These are phyloP conservation scores for Leccinum ochraceum DNA, from an alignment of 768 basidiomycete species.

Conservation along the genomic window DNA sequence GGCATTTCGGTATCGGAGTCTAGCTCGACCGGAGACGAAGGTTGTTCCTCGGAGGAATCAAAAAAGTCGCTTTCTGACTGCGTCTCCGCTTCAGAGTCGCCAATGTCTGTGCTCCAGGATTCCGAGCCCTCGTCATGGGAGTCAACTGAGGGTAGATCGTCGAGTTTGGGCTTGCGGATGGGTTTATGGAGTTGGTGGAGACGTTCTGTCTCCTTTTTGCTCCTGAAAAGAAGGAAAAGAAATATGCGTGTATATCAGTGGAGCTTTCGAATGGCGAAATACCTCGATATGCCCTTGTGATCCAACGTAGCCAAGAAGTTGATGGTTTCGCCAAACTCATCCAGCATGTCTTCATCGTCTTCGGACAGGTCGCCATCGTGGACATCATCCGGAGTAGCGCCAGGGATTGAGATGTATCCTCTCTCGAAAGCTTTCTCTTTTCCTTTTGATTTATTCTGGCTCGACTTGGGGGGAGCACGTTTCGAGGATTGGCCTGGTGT, in stretches of 20 bases:
- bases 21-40: slow-evolving; percentile 9
- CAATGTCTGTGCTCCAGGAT: slow-evolving; percentile 48
- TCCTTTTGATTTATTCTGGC: slow-evolving; percentile 42
- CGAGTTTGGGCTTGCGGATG: slow-evolving; percentile 42
- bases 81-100: slow-evolving; percentile 32
- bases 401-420: slow-evolving; percentile 63
- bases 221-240: slow-evolving; percentile 47
- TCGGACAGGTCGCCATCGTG: slow-evolving; percentile 57
- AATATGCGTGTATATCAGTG: neutral
- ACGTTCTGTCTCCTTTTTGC: slow-evolving; percentile 78
- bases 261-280: slow-evolving; percentile 23
- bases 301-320: slow-evolving; percentile 75
- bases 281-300: slow-evolving; percentile 80
- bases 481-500: slow-evolving; percentile 29
- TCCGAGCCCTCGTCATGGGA: slow-evolving; percentile 64
- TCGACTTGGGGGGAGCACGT: slow-evolving; percentile 18
- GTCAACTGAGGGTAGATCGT: slow-evolving; percentile 69
- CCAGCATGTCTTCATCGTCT: slow-evolving; percentile 65
- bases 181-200: slow-evolving; percentile 69
- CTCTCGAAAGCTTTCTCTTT: slow-evolving; percentile 65
- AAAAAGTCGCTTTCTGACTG: slow-evolving; percentile 12
- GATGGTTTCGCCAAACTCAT: slow-evolving; percentile 60
- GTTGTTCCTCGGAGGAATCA: slow-evolving; percentile 14
- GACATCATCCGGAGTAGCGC: slow-evolving; percentile 5
- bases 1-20: slow-evolving; percentile 70